A percentile compares a stretch with the other conserved stretches of the same genome.
These are phyloP conservation scores for Apiospora sp. DNA, from an alignment of 2,329 filamentous ascomycete genomes.

Conservation along the genomic window DNA sequence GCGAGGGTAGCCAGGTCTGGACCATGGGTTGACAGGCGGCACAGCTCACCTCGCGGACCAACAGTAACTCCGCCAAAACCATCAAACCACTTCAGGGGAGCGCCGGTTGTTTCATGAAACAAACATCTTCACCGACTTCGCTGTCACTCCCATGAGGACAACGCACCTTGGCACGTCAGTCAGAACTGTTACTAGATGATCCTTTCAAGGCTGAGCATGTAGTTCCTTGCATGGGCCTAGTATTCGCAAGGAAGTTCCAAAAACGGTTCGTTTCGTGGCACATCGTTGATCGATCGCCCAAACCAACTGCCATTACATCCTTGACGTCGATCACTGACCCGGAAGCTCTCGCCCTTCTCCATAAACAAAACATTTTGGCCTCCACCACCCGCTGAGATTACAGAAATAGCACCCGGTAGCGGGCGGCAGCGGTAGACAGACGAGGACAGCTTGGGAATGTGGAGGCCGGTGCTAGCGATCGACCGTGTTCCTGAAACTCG, in stretches of 20 bases:
- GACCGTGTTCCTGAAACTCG: conserved; percentile 3
- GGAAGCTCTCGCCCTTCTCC: neutral
- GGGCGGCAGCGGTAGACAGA: neutral
- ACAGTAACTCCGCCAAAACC: neutral
- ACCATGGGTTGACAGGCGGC: neutral
- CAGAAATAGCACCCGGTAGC: too few species aligned
- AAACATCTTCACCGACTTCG: neutral
- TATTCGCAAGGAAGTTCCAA: neutral
- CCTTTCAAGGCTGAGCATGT: neutral
- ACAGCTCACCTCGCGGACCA: neutral
- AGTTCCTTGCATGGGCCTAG: neutral
- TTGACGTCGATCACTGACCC: neutral
- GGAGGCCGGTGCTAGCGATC: neutral
- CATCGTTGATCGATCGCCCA: neutral
- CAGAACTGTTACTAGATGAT: neutral
- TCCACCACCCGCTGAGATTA: neutral
- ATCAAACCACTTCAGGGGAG: neutral
- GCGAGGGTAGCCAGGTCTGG: neutral
- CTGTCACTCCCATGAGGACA: neutral
- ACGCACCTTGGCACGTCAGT: neutral
- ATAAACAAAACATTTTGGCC: neutral
- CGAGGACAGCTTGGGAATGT: too few species aligned
- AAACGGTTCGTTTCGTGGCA: neutral
- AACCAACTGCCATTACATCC: neutral
- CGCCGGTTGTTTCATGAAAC: neutral